These are phyloP conservation scores for Capsicum chinense DNA, from an alignment of 257 asterid species.

Conservation along the genomic window DNA sequence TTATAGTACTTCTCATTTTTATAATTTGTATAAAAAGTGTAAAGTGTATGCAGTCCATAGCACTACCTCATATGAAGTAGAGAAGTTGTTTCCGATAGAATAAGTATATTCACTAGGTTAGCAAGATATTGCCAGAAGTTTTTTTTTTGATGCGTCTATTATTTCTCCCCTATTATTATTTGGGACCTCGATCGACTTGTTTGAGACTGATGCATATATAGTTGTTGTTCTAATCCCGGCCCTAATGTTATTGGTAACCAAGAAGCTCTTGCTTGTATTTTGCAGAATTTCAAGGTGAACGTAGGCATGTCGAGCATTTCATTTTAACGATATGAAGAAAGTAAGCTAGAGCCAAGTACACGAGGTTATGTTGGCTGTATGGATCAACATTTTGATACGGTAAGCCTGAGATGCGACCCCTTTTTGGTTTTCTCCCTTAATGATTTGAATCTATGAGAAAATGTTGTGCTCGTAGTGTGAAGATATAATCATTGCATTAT, in stretches of 20 bases:
- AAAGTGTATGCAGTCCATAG: too few species aligned
- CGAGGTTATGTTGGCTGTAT: not conserved
- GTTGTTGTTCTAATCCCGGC: not conserved
- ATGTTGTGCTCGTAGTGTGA: not conserved
- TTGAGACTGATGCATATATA: not conserved
- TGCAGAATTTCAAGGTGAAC: not conserved
- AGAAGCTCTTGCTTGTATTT: not conserved
- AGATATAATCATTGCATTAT: not conserved
- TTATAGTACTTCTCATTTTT: too few species aligned
- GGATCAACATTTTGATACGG: not conserved
- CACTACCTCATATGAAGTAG: too few species aligned
- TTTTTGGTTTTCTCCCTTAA: not conserved
- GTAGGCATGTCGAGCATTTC: slow-evolving; percentile 1
- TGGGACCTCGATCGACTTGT: not conserved
- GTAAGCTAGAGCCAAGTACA: not conserved
- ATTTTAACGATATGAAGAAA: not conserved
- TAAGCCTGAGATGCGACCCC: not conserved
- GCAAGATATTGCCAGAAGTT: not conserved
- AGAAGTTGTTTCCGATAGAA: too few species aligned
- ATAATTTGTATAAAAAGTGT: too few species aligned
- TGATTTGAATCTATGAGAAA: not conserved
- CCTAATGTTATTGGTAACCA: not conserved
- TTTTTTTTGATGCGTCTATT: too few species aligned
- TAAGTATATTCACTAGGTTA: not conserved
- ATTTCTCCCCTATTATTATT: not conserved